These are phyloP conservation scores for Candida ovalis DNA, from an alignment of 805 yeast genomes.

Conservation along the genomic window DNA sequence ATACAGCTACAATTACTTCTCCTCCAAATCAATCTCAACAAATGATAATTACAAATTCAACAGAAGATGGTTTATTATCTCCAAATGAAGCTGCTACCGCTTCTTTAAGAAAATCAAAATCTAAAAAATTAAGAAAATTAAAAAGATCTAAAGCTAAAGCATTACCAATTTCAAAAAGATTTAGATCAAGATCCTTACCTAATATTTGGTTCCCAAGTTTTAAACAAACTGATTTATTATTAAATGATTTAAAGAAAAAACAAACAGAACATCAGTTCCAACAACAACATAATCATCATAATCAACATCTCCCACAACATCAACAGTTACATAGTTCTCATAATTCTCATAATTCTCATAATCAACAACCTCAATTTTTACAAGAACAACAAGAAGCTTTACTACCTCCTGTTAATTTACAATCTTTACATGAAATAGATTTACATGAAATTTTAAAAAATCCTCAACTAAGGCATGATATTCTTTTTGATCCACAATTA, in stretches of 20 bases:
- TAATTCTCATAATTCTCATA: conserved; percentile 5
- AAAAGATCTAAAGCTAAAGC: conserved; percentile 11
- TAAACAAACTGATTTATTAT: conserved; percentile 16
- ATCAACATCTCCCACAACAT: background rate
- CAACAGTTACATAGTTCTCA: background rate
- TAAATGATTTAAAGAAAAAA: conserved; percentile 17
- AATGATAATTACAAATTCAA: background rate
- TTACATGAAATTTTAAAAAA: conserved; percentile 83
- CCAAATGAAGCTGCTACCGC: background rate
- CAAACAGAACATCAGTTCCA: conserved; percentile 1
- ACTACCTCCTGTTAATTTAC: conserved; percentile 80
- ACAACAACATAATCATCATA: conserved; percentile 20
- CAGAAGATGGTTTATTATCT: background rate
- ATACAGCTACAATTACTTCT: conserved; percentile 15
- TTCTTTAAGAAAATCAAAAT: background rate
- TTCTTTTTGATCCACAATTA: conserved; percentile 84
- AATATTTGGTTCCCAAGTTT: conserved; percentile 30
- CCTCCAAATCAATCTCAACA: conserved; percentile 4
- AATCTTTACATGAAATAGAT: conserved; percentile 80
- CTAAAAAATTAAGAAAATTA: background rate
- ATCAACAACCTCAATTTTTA: conserved; percentile 10
- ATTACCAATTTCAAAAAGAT: conserved; percentile 24
- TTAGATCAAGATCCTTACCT: conserved; percentile 34
- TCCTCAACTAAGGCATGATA: conserved; percentile 91
- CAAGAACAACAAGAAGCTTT: conserved; percentile 1